Evolutionary conservation across 2,329 filamentous ascomycete species (phyloP).

Genomic region (Chalara sp.): DNA sequence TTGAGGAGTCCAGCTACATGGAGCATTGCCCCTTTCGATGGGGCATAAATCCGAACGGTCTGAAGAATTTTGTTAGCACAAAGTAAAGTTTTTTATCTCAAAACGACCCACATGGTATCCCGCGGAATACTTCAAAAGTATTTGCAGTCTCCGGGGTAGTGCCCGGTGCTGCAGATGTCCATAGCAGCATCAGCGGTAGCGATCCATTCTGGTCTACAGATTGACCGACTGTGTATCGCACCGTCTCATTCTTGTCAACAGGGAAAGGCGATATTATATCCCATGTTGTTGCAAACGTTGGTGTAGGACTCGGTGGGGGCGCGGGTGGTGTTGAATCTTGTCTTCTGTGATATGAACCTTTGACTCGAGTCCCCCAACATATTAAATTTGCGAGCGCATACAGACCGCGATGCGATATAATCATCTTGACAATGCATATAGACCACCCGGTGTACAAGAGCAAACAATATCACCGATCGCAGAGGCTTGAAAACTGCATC

Average conservation of each 20-base stretch:
- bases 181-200: neutral
- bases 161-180: neutral
- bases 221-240: neutral
- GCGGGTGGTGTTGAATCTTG: neutral
- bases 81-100: neutral
- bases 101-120: neutral
- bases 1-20: neutral
- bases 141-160: neutral
- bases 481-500: no score
- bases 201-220: neutral
- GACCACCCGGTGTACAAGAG: no score
- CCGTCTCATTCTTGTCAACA: neutral
- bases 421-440: neutral
- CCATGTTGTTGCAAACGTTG: neutral
- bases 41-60: no score
- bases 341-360: neutral
- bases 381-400: neutral
- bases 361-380: neutral
- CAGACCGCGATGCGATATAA: neutral
- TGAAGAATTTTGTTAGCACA: no score
- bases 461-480: no score
- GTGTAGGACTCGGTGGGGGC: no score
- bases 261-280: neutral
- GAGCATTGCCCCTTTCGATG: neutral
- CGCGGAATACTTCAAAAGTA: neutral